Base-by-base conservation (phyloP, 305 asterid genomes). In the Fraxinus nigra region DNA sequence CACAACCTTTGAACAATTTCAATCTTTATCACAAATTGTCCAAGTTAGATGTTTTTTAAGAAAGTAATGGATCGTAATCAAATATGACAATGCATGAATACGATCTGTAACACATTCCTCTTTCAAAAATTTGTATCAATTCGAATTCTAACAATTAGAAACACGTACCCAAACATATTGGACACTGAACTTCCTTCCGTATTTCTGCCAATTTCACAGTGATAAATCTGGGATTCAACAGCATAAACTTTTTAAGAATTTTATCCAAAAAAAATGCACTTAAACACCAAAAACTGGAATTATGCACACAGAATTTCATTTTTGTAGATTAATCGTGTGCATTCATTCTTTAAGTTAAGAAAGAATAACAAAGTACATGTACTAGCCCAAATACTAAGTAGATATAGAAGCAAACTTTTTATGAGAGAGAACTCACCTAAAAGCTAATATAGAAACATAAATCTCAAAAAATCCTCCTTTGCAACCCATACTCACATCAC, bases 131-230 rank as follows among this genome's bases (percentile, higher is more conserved):
- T 75, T 46, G 40, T 75, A 80, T 43, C 69, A 18, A 18, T 59
- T 20, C 13, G 30, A 20, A 59, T 59, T 59, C 69, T 59, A 59
- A 59, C 18, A 59, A 59, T 59, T 59, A 2, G 72, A 80, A 85
- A 79, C 80, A 51, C 76, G 18, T 76, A 88, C 85, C 89, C 86
- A 89, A 84, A 80, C 97, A 94, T 90, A 94, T 92, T 77, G 98
- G 97, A 89, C 97, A 94, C 81, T 94, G 97, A 63, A 94, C 93
- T 85, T 94, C 98, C 87, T 91, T 93, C 78, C 97, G 94, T 69
- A 93, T 83, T 79, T 94, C 97, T 35, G 94, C 89, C 87, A 92
- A 80, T 83, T 87, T 92, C 84, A 94, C 92, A 4, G 77, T 33
- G 79, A 94, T 77, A 87, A 76, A 84, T 81, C 92, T 87, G 89